Conservation (phyloP, 2,329 filamentous ascomycete species). For the Escovopsis weberi region DNA sequence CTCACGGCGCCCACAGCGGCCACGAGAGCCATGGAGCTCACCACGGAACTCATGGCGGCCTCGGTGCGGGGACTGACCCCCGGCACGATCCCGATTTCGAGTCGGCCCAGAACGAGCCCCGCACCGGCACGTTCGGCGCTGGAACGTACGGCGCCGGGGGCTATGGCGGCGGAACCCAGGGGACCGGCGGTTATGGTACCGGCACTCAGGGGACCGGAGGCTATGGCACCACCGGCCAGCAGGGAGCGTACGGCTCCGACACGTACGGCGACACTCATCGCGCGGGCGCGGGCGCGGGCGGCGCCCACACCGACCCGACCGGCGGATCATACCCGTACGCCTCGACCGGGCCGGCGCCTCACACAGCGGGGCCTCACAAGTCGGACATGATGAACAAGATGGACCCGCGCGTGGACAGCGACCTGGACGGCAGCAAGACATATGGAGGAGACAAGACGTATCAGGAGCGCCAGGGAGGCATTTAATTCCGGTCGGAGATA, state of each 20-base stretch:
- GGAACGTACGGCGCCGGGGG: constrained; percentile 17
- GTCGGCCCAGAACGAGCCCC: constrained; percentile 4
- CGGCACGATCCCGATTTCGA: constrained; percentile 27
- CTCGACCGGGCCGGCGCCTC: constrained; percentile 17
- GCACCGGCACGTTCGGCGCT: constrained; percentile 17
- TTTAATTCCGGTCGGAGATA: constrained; percentile 17
- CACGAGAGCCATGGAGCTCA: constrained; percentile 32
- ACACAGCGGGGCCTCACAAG: constrained; percentile 31
- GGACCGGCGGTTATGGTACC: neutral
- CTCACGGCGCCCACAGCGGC: constrained; percentile 29
- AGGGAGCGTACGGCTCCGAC: constrained; percentile 3
- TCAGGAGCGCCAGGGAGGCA: constrained; percentile 33
- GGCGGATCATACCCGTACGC: constrained; percentile 4
- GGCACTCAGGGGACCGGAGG: neutral
- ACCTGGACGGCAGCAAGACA: constrained; percentile 40
- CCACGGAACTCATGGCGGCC: constrained; percentile 24
- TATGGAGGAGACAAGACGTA: constrained; percentile 36
- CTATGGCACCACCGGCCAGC: neutral
- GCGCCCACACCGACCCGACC: neutral
- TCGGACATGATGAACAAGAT: constrained; percentile 38
- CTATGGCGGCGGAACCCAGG: neutral
- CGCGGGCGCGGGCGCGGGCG: neutral
- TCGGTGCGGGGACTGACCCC: constrained; percentile 33
- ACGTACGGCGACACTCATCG: constrained; percentile 4
- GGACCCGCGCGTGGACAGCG: constrained; percentile 40